phyloP scores from a whole-genome alignment of 495 filamentous ascomycete genomes.

The Pseudomonodictys pantanalensis region DNA sequence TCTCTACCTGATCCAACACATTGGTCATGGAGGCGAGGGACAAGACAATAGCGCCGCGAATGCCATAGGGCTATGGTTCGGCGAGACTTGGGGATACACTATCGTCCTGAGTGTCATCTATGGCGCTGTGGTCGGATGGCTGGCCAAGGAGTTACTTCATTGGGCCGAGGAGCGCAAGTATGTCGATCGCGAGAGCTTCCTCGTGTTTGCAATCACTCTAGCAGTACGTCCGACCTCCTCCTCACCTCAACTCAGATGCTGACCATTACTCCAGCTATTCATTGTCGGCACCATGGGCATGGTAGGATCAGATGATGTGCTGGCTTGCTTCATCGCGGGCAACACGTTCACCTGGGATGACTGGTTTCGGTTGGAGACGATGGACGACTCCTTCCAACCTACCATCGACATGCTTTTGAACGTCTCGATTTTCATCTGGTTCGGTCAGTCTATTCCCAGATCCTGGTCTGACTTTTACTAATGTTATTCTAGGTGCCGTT shows the following conservation, averaged over 20 bases:
- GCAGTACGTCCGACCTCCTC: slow-evolving; percentile 52
- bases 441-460: slow-evolving; percentile 50
- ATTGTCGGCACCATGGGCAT: slow-evolving; percentile 83
- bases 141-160: slow-evolving; percentile 76
- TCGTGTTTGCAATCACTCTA: slow-evolving; percentile 83
- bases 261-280: slow-evolving; percentile 53
- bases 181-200: slow-evolving; percentile 85
- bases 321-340: slow-evolving; percentile 91
- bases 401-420: slow-evolving; percentile 90
- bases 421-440: slow-evolving; percentile 86
- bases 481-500: slow-evolving; percentile 49
- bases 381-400: slow-evolving; percentile 85
- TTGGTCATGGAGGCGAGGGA: slow-evolving; percentile 55
- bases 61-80: slow-evolving; percentile 80
- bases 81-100: slow-evolving; percentile 81
- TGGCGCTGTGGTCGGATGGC: slow-evolving; percentile 72
- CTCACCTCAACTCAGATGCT: background rate
- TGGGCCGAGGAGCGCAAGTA: slow-evolving; percentile 79
- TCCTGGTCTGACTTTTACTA: background rate
- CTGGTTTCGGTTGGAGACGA: slow-evolving; percentile 86
- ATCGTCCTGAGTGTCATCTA: slow-evolving; percentile 78
- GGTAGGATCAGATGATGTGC: slow-evolving; percentile 86
- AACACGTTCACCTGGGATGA: slow-evolving; percentile 91
- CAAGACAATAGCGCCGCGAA: slow-evolving; percentile 57
- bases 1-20: slow-evolving; percentile 78